Evolutionary conservation across 352 stramenopile species (phyloP).

Genomic region (Globisporangium ultimum): DNA sequence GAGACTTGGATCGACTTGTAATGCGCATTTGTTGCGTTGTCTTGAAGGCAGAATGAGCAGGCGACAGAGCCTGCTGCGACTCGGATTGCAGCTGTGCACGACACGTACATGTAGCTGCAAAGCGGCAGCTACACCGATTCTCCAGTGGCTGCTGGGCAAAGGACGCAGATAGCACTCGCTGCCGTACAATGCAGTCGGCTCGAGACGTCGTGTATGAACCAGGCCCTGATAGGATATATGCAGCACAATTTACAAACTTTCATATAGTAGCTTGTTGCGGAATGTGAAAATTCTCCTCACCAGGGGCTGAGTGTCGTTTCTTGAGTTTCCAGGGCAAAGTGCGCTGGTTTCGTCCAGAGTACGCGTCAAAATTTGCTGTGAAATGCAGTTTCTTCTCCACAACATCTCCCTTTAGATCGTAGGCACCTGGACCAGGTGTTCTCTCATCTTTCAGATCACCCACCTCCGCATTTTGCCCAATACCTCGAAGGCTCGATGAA

Average conservation of each 20-base stretch:
- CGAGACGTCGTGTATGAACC: constrained; percentile 24
- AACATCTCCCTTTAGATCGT: neutral
- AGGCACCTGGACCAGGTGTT: constrained; percentile 5
- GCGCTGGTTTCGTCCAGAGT: neutral
- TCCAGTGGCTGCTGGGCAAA: neutral
- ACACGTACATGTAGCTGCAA: no score
- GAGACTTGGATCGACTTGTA: neutral
- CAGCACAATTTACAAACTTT: neutral
- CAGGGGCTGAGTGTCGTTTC: neutral
- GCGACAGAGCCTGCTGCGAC: neutral
- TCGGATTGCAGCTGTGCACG: neutral
- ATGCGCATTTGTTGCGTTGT: neutral
- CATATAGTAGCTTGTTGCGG: neutral
- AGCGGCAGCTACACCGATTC: neutral
- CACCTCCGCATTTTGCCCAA: neutral
- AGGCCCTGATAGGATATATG: constrained; percentile 13
- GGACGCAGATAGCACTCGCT: constrained; percentile 9
- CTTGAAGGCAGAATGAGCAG: neutral
- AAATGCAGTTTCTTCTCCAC: constrained; percentile 6
- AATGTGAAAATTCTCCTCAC: neutral
- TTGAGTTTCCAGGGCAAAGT: constrained; percentile 4
- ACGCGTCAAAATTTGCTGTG: neutral
- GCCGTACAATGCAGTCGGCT: constrained; percentile 20
- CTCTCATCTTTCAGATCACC: neutral
- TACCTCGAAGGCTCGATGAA: no score